Conservation (phyloP, 2,329 filamentous ascomycete genomes). For the Fusarium albosuccineum region DNA sequence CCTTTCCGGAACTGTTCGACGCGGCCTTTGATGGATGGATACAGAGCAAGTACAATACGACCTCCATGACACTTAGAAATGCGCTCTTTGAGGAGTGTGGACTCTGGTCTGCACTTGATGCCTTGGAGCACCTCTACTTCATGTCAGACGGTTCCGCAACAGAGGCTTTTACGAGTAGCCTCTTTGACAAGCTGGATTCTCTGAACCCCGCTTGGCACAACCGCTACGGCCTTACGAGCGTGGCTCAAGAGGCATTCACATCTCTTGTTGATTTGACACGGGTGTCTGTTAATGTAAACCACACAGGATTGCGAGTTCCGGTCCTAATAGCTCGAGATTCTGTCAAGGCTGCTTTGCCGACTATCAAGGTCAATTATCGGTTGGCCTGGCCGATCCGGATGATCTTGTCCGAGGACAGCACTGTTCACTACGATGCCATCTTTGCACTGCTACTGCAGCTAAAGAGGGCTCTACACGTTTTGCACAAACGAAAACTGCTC, state of each 20-base stretch:
- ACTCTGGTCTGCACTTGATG: conserved; percentile 73
- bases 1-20: conserved; percentile 82
- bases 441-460: conserved; percentile 84
- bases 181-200: conserved; percentile 82
- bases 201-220: conserved; percentile 78
- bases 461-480: conserved; percentile 75
- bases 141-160: conserved; percentile 79
- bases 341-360: conserved; percentile 68
- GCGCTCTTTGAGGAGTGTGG: conserved; percentile 78
- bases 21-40: conserved; percentile 82
- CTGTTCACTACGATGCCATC: conserved; percentile 76
- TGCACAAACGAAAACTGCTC: conserved; percentile 68
- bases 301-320: conserved; percentile 55
- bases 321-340: conserved; percentile 66
- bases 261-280: conserved; percentile 69
- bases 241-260: conserved; percentile 79
- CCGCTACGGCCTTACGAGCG: conserved; percentile 82
- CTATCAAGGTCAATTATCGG: conserved; percentile 75
- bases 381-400: conserved; percentile 78
- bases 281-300: conserved; percentile 69
- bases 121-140: conserved; percentile 80
- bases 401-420: conserved; percentile 75
- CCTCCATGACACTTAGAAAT: conserved; percentile 74
- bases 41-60: conserved; percentile 77
- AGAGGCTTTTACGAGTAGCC: conserved; percentile 72